Conservation (phyloP, 352 stramenopile species). For the Aphanomyces astaci region DNA sequence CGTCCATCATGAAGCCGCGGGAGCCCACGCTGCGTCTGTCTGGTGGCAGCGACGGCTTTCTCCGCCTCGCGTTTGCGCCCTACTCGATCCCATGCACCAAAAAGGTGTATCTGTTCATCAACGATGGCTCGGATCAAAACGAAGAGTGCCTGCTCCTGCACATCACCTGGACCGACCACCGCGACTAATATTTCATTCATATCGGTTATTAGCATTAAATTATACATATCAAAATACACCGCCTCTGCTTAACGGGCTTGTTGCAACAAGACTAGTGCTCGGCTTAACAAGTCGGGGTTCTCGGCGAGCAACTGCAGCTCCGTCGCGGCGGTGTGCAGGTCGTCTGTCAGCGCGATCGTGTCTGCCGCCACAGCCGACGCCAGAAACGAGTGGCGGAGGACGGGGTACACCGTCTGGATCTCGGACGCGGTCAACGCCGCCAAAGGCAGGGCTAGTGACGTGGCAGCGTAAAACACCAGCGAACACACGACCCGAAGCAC, state of each 20-base stretch:
- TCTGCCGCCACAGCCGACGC: background rate
- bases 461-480: background rate
- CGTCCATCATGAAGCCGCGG: slow-evolving; percentile 57
- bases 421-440: background rate
- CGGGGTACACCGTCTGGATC: background rate
- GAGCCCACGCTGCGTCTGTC: slow-evolving; percentile 40
- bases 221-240: too few relatives aligned
- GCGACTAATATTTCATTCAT: background rate
- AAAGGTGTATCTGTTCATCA: slow-evolving; percentile 88
- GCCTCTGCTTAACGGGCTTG: too few relatives aligned
- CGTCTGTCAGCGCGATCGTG: background rate
- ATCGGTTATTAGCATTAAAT: background rate
- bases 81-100: slow-evolving; percentile 35
- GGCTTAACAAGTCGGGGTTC: background rate
- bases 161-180: slow-evolving; percentile 32
- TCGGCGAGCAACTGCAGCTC: background rate
- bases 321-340: background rate
- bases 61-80: slow-evolving; percentile 23
- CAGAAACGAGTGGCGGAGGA: background rate
- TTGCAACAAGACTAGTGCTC: too few relatives aligned
- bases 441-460: background rate
- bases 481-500: background rate
- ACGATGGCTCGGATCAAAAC: slow-evolving; percentile 87
- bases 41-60: slow-evolving; percentile 18
- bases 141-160: slow-evolving; percentile 91